phyloP scores from a whole-genome alignment of 176 grass and related monocot species.

The Paspalum notatum region DNA sequence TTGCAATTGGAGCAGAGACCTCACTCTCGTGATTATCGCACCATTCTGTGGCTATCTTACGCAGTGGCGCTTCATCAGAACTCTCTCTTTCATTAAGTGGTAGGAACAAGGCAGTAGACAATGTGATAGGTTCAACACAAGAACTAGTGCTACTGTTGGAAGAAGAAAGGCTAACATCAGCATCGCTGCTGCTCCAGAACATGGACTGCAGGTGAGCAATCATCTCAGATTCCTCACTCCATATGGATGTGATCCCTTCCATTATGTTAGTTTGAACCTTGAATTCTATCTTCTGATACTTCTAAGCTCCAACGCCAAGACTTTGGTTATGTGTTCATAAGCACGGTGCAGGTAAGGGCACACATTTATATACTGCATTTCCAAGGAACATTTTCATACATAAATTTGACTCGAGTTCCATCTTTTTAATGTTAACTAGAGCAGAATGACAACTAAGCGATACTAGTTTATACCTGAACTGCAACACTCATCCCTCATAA shows the following conservation, averaged over 20 bases:
- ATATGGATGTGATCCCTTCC: constrained; percentile 33
- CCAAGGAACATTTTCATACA: constrained; percentile 35
- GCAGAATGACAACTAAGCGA: constrained; percentile 36
- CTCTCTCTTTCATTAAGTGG: neutral
- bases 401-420: constrained; percentile 44
- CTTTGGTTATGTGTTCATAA: neutral
- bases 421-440: constrained; percentile 16
- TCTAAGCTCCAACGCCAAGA: too few relatives aligned
- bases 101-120: constrained; percentile 15
- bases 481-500: constrained; percentile 13
- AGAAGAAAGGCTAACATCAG: constrained; percentile 35
- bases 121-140: constrained; percentile 27
- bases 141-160: constrained; percentile 29
- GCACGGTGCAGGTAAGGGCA: neutral
- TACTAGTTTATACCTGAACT: constrained; percentile 21
- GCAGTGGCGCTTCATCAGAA: neutral
- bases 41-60: neutral
- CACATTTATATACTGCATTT: constrained; percentile 42
- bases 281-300: neutral
- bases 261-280: constrained; percentile 28
- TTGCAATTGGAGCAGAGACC: neutral
- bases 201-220: constrained; percentile 54
- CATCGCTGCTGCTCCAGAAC: constrained; percentile 41
- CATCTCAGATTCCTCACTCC: constrained; percentile 56
- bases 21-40: constrained; percentile 6